Base-by-base conservation (phyloP, 1,284 basidiomycete species). In the Austroboletus niveus region DNA sequence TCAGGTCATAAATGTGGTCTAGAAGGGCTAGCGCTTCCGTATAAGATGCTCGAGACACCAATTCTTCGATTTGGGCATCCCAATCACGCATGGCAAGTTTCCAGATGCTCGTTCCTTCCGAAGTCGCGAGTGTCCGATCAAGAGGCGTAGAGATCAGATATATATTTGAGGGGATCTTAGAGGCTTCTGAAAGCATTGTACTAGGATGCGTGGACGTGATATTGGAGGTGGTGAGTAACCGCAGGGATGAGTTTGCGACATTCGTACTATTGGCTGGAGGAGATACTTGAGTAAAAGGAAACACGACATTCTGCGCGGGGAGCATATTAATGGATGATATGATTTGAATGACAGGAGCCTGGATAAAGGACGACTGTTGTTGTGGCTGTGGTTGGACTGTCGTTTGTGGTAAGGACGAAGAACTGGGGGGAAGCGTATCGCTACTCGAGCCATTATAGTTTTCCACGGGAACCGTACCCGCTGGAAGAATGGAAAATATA, bases 31-130 rank as follows among this genome's bases (percentile, higher is more conserved):
- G 77, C 0, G 93, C 94, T 63, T 96, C 90, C 0, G 78, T 74
- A 65, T 95, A 95, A 44, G 81, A 74, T 2, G 87, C 91, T 4
- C 73, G 76, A 34, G 76, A 69, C 1, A 95, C 84, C 12, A 98
- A 78, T 61, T 94, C 90, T 55, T 97, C 91, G 9, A 98, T 77
- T 62, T 97, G 93, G 24, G 84, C 80, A 1, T 79, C 77, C 86
- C 94, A 90, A 3, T 85, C 72, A 51, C 79, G 80, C 77, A 93
- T 87, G 9, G 69, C 62, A 39, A 96, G 74, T 43, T 80, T 76
- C 89, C 92, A 96, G 48, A 98, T 73, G 0, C 82, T 81, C 59
- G 83, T 87, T 3, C 92, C 92, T 56, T 89, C 84, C 0, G 73
- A 68, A 2, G 79, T 65, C 1, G 83, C 79, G 1, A 80, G 70